Evolutionary conservation across 2,329 filamentous ascomycete species (phyloP).

Genomic region (Didymella exigua): DNA sequence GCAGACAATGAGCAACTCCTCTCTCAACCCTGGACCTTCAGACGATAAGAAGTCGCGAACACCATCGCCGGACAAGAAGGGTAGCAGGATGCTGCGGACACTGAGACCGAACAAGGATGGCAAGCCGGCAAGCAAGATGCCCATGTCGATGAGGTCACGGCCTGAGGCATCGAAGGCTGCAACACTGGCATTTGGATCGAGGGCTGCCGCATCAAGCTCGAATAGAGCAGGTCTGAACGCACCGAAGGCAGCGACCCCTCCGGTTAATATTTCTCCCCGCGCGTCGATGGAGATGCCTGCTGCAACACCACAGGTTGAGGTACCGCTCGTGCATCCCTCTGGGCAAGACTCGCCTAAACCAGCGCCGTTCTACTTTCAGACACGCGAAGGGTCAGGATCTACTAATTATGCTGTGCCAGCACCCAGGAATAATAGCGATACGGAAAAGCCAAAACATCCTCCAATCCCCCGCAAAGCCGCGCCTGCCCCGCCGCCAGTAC

Average conservation of each 20-base stretch:
- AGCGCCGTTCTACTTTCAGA: constrained; percentile 32
- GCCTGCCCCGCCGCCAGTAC: constrained; percentile 21
- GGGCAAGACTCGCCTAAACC: constrained; percentile 21
- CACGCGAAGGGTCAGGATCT: constrained; percentile 26
- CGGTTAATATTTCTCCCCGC: constrained; percentile 30
- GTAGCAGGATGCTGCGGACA: constrained; percentile 61
- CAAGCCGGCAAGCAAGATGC: constrained; percentile 55
- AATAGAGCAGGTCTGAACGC: constrained; percentile 22
- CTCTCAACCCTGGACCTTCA: constrained; percentile 43
- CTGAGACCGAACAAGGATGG: constrained; percentile 55
- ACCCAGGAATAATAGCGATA: constrained; percentile 15
- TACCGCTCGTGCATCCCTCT: constrained; percentile 19
- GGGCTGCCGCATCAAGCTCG: constrained; percentile 20
- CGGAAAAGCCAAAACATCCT: constrained; percentile 18
- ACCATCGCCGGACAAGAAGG: constrained; percentile 67
- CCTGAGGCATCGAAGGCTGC: constrained; percentile 67
- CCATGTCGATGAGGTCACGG: constrained; percentile 51
- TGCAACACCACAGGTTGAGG: constrained; percentile 21
- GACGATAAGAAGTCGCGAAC: constrained; percentile 58
- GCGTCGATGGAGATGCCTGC: constrained; percentile 39
- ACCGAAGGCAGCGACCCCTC: constrained; percentile 24
- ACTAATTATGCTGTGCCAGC: constrained; percentile 25
- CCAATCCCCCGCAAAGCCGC: constrained; percentile 18
- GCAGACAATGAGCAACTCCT: constrained; percentile 29
- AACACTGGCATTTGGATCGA: constrained; percentile 64